Evolutionary conservation across 177 flowering plant genomes (phyloP).

Genomic region (Vitis hybrid): DNA sequence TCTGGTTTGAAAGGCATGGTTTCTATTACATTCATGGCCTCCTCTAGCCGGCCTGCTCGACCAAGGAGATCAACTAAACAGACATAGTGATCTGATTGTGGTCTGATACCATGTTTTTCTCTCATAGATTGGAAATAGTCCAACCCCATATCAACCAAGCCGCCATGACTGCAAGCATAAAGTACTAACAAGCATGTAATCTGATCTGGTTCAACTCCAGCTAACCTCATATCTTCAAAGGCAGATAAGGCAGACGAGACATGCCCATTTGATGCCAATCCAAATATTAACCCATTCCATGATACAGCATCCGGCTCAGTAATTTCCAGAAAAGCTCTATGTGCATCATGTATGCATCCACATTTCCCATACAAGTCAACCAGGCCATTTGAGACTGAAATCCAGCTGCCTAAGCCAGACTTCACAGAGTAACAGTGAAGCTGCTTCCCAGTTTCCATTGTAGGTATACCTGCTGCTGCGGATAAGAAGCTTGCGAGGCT

Average conservation of each 20-base stretch:
- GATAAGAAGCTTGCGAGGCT: slow-evolving; percentile 54
- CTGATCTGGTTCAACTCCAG: slow-evolving; percentile 44
- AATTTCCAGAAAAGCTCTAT: slow-evolving; percentile 38
- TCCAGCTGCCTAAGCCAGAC: slow-evolving; percentile 39
- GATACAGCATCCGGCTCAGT: slow-evolving; percentile 48
- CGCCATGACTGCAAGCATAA: slow-evolving; percentile 58
- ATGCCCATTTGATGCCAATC: slow-evolving; percentile 46
- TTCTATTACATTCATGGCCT: slow-evolving; percentile 44
- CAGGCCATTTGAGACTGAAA: slow-evolving; percentile 57
- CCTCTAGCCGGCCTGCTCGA: slow-evolving; percentile 50
- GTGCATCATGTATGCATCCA: slow-evolving; percentile 38
- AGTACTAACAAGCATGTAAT: slow-evolving; percentile 53
- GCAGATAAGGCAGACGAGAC: slow-evolving; percentile 43
- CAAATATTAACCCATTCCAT: slow-evolving; percentile 60
- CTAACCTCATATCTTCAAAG: slow-evolving; percentile 60
- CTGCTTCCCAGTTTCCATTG: slow-evolving; percentile 53
- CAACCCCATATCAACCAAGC: slow-evolving; percentile 47
- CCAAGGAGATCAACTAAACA: slow-evolving; percentile 64
- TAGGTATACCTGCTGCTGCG: slow-evolving; percentile 48
- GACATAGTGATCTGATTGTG: slow-evolving; percentile 50
- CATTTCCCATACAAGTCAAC: slow-evolving; percentile 65
- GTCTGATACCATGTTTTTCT: slow-evolving; percentile 26
- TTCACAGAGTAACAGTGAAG: slow-evolving; percentile 52
- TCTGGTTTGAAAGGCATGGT: slow-evolving; percentile 45
- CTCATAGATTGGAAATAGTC: slow-evolving; percentile 51